Evolutionary conservation across 2,329 filamentous ascomycete species (phyloP).

Genomic region (Fusarium brevicatenulatum): DNA sequence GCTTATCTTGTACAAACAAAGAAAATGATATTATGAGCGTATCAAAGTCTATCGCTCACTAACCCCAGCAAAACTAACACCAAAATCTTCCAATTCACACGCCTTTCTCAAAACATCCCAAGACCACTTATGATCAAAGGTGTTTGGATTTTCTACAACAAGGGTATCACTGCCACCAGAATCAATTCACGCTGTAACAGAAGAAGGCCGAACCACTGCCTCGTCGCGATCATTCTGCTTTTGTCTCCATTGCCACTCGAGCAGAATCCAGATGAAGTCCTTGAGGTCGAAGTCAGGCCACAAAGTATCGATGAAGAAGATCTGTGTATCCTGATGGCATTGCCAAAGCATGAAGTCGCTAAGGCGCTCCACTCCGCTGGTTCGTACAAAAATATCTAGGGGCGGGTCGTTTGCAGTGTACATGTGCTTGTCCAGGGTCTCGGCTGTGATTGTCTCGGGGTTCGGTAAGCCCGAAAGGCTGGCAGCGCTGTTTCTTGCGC

Average conservation of each 20-base stretch:
- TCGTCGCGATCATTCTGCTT: conserved; percentile 66
- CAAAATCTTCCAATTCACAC: conserved; percentile 1
- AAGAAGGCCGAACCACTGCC: conserved; percentile 49
- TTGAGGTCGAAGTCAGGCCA: conserved; percentile 98
- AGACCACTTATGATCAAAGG: conserved; percentile 7
- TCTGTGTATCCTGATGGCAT: conserved; percentile 89
- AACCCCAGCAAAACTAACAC: conserved; percentile 2
- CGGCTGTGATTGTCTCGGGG: conserved; percentile 85
- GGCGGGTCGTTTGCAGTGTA: conserved; percentile 89
- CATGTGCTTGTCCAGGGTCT: conserved; percentile 85
- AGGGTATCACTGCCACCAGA: conserved; percentile 38
- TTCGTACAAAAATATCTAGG: conserved; percentile 89
- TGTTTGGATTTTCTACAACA: conserved; percentile 23
- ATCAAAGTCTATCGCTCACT: not conserved
- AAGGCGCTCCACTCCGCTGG: conserved; percentile 89
- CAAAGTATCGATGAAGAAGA: conserved; percentile 89
- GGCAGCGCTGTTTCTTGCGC: conserved; percentile 47
- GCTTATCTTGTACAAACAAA: not conserved
- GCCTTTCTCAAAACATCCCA: conserved; percentile 9
- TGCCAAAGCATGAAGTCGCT: conserved; percentile 99
- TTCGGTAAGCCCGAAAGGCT: conserved; percentile 66
- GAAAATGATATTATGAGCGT: conserved; percentile 3
- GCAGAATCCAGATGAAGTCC: conserved; percentile 89
- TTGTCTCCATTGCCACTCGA: conserved; percentile 85
- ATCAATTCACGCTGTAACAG: conserved; percentile 40